Percentiles rank a stretch among this genome's conserved stretches.
Conservation (phyloP, 2,329 filamentous ascomycete genomes). For the Ceratocystis harringtonii region DNA sequence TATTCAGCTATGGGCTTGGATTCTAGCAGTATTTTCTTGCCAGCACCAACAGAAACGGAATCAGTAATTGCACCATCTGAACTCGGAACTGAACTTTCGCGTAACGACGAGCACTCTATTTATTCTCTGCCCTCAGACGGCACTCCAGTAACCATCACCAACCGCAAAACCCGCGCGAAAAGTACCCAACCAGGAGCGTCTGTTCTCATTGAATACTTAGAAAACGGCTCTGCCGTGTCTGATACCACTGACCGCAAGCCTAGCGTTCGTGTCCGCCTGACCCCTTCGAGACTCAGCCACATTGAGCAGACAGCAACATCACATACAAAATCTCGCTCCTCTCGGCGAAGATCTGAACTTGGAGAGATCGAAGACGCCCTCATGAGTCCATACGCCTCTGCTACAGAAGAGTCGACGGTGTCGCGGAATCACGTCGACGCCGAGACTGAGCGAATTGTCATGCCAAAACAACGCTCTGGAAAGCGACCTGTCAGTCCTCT, state of each 20-base stretch:
- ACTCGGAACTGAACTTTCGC: slow-evolving; percentile 52
- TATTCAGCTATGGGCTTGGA: slow-evolving; percentile 36
- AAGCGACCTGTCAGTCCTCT: slow-evolving; percentile 54
- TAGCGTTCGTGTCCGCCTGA: slow-evolving; percentile 66
- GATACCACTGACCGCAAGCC: slow-evolving; percentile 53
- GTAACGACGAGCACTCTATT: slow-evolving; percentile 54
- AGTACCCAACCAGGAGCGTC: slow-evolving; percentile 63
- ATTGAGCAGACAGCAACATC: slow-evolving; percentile 67
- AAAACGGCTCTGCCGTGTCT: slow-evolving; percentile 39
- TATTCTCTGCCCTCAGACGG: slow-evolving; percentile 77
- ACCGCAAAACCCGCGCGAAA: slow-evolving; percentile 27
- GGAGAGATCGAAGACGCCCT: slow-evolving; percentile 47
- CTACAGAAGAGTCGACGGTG: slow-evolving; percentile 64
- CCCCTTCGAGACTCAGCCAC: slow-evolving; percentile 54
- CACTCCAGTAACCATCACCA: slow-evolving; percentile 82
- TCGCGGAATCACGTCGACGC: slow-evolving; percentile 70
- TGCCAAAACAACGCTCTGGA: slow-evolving; percentile 20
- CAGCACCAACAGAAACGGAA: slow-evolving; percentile 56
- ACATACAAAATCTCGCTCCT: slow-evolving; percentile 61
- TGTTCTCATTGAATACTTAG: slow-evolving; percentile 88
- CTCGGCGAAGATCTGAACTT: slow-evolving; percentile 32
- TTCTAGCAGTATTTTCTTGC: slow-evolving; percentile 47
- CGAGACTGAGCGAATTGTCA: slow-evolving; percentile 49
- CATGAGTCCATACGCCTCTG: slow-evolving; percentile 60
- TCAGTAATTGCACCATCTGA: slow-evolving; percentile 35